phyloP scores from a whole-genome alignment of 768 basidiomycete genomes.

The Boletellus ananas region DNA sequence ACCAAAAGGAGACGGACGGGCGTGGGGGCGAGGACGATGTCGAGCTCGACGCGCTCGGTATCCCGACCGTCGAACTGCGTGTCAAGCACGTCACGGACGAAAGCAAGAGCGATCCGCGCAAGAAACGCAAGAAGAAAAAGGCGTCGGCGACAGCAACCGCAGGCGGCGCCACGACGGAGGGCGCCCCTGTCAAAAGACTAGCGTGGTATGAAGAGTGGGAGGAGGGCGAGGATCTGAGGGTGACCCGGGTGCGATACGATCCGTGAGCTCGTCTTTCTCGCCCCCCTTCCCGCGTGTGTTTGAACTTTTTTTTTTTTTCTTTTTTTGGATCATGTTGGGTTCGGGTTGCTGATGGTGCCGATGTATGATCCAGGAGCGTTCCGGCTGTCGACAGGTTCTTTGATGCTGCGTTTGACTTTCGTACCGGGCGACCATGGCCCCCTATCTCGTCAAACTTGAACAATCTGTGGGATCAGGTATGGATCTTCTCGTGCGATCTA shows the following conservation, averaged over 20 bases:
- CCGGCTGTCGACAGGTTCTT: slow-evolving; percentile 52
- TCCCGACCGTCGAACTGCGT: slow-evolving; percentile 58
- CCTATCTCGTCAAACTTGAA: slow-evolving; percentile 28
- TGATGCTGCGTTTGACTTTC: slow-evolving; percentile 59
- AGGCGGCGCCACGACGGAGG: slow-evolving; percentile 7
- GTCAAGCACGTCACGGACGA: slow-evolving; percentile 52
- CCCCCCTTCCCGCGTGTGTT: neutral
- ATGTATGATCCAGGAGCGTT: slow-evolving; percentile 33
- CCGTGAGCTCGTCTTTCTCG: slow-evolving; percentile 38
- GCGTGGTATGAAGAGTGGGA: slow-evolving; percentile 76
- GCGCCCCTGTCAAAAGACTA: slow-evolving; percentile 21
- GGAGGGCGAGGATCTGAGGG: slow-evolving; percentile 50
- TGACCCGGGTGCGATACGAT: slow-evolving; percentile 41
- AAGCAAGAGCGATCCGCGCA: slow-evolving; percentile 53
- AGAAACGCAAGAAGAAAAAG: slow-evolving; percentile 45
- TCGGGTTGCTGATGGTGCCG: neutral
- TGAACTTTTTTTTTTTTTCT: too few species aligned
- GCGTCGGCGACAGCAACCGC: neutral
- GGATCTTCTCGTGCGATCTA: slow-evolving; percentile 4
- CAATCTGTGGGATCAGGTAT: slow-evolving; percentile 64
- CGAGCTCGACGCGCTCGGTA: slow-evolving; percentile 64
- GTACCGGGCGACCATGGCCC: slow-evolving; percentile 38
- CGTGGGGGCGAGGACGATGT: slow-evolving; percentile 36
- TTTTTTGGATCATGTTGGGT: too few species aligned
- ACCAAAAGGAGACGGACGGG: slow-evolving; percentile 29